Percentiles rank a stretch among this genome's conserved stretches.
These are phyloP conservation scores for Ophiosphaerella narmari DNA, from an alignment of 2,329 filamentous ascomycete species.

Conservation along the genomic window DNA sequence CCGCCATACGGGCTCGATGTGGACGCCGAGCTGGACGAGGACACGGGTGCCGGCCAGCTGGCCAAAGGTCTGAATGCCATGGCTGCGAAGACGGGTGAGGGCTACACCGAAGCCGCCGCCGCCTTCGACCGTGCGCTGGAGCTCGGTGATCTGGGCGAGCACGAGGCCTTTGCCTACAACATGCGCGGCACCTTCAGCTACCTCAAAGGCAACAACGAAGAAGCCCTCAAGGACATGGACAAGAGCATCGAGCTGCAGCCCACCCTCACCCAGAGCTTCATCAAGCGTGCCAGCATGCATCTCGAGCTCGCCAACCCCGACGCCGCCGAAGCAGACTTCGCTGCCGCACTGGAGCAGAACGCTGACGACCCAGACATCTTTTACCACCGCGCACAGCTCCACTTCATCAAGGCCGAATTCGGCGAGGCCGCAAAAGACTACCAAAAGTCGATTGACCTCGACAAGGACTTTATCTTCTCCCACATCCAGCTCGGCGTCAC, in stretches of 20 bases:
- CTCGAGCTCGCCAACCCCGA: constrained; percentile 87
- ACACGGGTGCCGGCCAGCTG: constrained; percentile 82
- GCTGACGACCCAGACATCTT: constrained; percentile 92
- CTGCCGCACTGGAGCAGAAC: constrained; percentile 82
- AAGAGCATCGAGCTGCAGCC: constrained; percentile 92
- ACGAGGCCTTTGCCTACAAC: constrained; percentile 93
- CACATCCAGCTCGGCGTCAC: constrained; percentile 99
- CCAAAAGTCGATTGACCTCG: constrained; percentile 97
- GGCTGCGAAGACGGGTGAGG: constrained; percentile 83
- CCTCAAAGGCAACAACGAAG: constrained; percentile 82
- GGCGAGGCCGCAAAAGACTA: constrained; percentile 96
- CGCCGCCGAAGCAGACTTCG: constrained; percentile 87
- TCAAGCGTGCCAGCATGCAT: constrained; percentile 98
- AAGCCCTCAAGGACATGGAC: constrained; percentile 82
- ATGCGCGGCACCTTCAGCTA: constrained; percentile 96
- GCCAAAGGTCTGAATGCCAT: constrained; percentile 81
- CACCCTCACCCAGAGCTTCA: constrained; percentile 90
- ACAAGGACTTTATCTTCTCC: constrained; percentile 96
- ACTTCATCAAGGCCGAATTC: constrained; percentile 96
- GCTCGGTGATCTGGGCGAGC: constrained; percentile 75
- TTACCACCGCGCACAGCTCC: constrained; percentile 97
- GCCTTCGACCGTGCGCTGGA: constrained; percentile 90
- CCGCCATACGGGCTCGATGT: constrained; percentile 84
- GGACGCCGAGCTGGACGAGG: constrained; percentile 73
- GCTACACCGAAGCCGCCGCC: constrained; percentile 84